These are phyloP conservation scores for Entonaema liquescens DNA, from an alignment of 495 filamentous ascomycete species.

Conservation along the genomic window DNA sequence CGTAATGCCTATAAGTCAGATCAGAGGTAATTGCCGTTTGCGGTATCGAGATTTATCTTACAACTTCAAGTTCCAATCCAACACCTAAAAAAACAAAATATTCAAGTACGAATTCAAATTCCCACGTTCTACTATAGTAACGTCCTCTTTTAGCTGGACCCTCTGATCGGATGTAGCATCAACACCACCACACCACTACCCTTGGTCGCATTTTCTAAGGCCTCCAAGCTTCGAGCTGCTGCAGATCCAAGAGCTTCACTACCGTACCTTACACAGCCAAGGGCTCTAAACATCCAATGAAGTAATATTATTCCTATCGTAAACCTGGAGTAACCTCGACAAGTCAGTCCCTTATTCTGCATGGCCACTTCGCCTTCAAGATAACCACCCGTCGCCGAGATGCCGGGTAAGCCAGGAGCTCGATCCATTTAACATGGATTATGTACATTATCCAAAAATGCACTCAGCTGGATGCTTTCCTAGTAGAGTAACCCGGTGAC, in stretches of 20 bases:
- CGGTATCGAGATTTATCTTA: neutral
- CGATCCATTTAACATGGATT: conserved; percentile 23
- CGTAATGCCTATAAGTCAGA: neutral
- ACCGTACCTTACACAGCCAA: conserved; percentile 36
- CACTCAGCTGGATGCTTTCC: conserved; percentile 21
- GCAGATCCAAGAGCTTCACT: conserved; percentile 38
- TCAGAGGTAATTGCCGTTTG: neutral
- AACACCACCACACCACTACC: conserved; percentile 32
- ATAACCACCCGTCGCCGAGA: conserved; percentile 25
- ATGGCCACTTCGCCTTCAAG: conserved; percentile 9
- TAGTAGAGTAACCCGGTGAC: conserved; percentile 26
- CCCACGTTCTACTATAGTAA: neutral
- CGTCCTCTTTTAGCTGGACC: conserved; percentile 9
- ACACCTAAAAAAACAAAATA: neutral
- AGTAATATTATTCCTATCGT: conserved; percentile 16
- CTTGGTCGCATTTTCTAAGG: conserved; percentile 29
- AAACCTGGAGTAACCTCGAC: conserved; percentile 4
- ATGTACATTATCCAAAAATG: conserved; percentile 12
- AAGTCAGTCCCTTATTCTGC: conserved; percentile 6
- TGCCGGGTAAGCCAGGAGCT: conserved; percentile 17
- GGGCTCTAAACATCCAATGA: conserved; percentile 6
- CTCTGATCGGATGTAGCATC: conserved; percentile 21
- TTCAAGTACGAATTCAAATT: too few relatives aligned
- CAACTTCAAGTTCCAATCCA: too few relatives aligned
- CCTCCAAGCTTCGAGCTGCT: conserved; percentile 36